Evolutionary conservation across 805 yeast genomes (phyloP), one percentile per base, ranked within the genome.

Genomic region (Cyberlindnera veronae): DNA sequence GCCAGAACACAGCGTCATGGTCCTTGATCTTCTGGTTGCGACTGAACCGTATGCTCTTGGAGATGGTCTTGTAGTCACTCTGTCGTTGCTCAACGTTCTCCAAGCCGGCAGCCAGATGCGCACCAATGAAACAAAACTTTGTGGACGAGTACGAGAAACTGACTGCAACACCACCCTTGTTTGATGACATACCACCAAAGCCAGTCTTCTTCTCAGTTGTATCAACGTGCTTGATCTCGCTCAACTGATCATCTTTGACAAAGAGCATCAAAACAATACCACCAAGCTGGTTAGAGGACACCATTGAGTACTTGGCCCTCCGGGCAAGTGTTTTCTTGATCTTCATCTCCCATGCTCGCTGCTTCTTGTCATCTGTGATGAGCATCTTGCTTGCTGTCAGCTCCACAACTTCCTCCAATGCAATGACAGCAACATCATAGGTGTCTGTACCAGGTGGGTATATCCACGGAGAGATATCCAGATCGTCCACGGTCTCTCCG

Each of bases 51-150:
- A 84, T 68, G 6, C 85, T 86, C 42, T 76, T 79, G 2, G 81
- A 70, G 23, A 93, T 81, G 1, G 90, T 77, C 49, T 86, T 86
- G 52, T 85, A 87, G 58, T 93, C 95, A 49, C 80, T 81, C 56
- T 86, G 95, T 42, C 99, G 69, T 61, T 91, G 96, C 23, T 81
- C 85, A 12, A 77, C 71, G 55, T 86, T 81, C 44, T 80, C 79
- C 45, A 83, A 74, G 0, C 99, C 99, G 2, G 99, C 99, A 1
- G 98, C 97, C 42, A 93, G 69, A 68, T 93, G 99, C 4, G 95
- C 80, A 3, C 81, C 80, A 11, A 91, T 78, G 49, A 91, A 77
- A 54, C 96, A 87, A 37, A 93, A 63, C 21, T 76, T 77, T 10
- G 91, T 78, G 23, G 78, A 78, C 12, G 82, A 78, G 44, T 81